Percentiles rank a stretch among this genome's conserved stretches.
These are phyloP conservation scores for Rhizophora apiculata DNA, from an alignment of 345 rosid species.

Conservation along the genomic window DNA sequence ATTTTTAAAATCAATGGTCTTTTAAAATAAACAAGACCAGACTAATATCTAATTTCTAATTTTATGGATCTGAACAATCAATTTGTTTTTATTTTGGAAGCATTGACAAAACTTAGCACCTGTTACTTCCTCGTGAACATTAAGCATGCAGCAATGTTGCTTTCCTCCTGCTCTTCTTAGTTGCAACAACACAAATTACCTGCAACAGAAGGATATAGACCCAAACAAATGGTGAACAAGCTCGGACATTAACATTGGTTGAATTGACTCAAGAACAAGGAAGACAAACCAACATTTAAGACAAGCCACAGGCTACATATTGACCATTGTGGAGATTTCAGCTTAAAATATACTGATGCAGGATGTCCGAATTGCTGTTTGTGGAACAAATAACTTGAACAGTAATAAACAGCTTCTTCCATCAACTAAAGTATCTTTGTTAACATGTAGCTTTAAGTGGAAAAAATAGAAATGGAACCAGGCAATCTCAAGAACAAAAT, in stretches of 20 bases:
- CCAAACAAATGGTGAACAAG: conserved; percentile 5
- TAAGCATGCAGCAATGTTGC: background rate
- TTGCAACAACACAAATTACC: conserved; percentile 6
- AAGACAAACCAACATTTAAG: conserved; percentile 1
- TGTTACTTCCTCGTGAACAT: background rate
- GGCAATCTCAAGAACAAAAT: conserved; percentile 26
- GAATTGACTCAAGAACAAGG: conserved; percentile 1
- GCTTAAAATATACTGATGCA: background rate
- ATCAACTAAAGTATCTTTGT: conserved; percentile 1
- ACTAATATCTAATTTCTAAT: too few species aligned
- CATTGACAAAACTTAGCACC: background rate
- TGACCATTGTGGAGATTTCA: conserved; percentile 1
- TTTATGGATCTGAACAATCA: too few species aligned
- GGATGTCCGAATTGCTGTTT: conserved; percentile 8
- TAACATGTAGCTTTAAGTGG: background rate
- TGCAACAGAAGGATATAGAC: conserved; percentile 17
- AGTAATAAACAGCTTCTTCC: background rate
- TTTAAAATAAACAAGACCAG: too few species aligned
- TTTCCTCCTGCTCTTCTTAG: background rate
- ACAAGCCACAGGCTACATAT: background rate
- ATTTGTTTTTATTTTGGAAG: too few species aligned
- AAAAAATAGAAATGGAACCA: conserved; percentile 4
- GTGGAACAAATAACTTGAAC: conserved; percentile 4
- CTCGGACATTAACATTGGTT: background rate
- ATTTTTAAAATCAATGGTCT: too few species aligned